Evolutionary conservation across 345 rosid species (phyloP), one percentile per base, ranked within the genome.

Genomic region (Rubroshorea leprosula): DNA sequence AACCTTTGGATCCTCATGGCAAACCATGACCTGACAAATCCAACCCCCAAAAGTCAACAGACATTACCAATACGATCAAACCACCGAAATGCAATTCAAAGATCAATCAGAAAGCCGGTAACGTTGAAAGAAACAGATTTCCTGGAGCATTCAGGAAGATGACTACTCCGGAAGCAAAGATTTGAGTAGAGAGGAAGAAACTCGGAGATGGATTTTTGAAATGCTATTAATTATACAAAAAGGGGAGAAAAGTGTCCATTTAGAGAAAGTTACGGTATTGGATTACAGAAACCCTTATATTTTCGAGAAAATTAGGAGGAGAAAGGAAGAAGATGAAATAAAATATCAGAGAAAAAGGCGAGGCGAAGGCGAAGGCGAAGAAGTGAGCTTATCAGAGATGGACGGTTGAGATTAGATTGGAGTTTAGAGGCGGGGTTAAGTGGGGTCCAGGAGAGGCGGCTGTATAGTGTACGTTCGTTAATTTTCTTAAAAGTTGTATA

Each of bases 11-110:
- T n/a, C n/a, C n/a, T n/a, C n/a, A n/a, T n/a, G n/a, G n/a, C 51
- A 16, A 49, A 45, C 57, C 58, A 20, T 24, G 54, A 68, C 61
- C 52, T 64, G 22, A 44, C 63, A 20, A 58, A 35, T n/a, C 24
- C 41, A 15, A 51, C 22, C 13, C 22, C 45, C n/a, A n/a, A 44
- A 57, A 60, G 75, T 77, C 78, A 77, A 73, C 74, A 66, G 6
- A 44, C 29, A 6, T n/a, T 20, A 1, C 20, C 17, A 21, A 52
- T 15, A 43, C 54, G 66, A 70, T 70, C 70, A 22, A 49, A 45
- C 46, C 60, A 51, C 25, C 41, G 26, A 56, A 49, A 25, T n/a
- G 21, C 45, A 11, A 43, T 43, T 25, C 23, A 49, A 20, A 4
- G 24, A 21, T 23, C 54, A 49, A 21, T 21, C 14, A 49, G 54